phyloP scores from a whole-genome alignment of 768 basidiomycete genomes.

The Ramaria sp. region DNA sequence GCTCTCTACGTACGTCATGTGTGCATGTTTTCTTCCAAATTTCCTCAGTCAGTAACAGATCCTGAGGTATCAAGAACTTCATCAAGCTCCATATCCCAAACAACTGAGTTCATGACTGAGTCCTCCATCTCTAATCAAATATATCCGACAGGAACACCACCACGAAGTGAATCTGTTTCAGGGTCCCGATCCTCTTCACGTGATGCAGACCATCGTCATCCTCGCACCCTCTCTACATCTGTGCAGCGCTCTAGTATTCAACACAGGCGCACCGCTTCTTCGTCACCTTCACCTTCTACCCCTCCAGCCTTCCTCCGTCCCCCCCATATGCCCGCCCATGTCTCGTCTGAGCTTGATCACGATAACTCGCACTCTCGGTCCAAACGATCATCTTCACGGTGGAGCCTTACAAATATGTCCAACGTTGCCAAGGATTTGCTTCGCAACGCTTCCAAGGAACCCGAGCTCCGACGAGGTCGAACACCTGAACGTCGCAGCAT shows the following conservation, averaged over 20 bases:
- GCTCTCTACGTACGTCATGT: slow-evolving; percentile 13
- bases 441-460: slow-evolving; percentile 1
- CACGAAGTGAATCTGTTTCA: background rate
- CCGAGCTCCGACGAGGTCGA: slow-evolving; percentile 1
- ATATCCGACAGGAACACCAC: background rate
- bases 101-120: slow-evolving; percentile 14
- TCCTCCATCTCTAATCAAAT: slow-evolving; percentile 1
- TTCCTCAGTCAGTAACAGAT: slow-evolving; percentile 18
- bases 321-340: slow-evolving; percentile 11
- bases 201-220: background rate
- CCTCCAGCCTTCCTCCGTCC: slow-evolving; percentile 18
- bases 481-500: background rate
- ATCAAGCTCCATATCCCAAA: slow-evolving; percentile 12
- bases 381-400: slow-evolving; percentile 13
- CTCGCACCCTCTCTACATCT: background rate
- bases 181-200: slow-evolving; percentile 5
- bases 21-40: slow-evolving; percentile 10
- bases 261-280: background rate
- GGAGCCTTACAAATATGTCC: slow-evolving; percentile 31
- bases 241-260: background rate
- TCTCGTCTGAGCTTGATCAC: slow-evolving; percentile 1
- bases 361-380: background rate
- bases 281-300: slow-evolving; percentile 22
- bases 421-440: slow-evolving; percentile 18
- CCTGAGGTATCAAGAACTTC: slow-evolving; percentile 12